Evolutionary conservation across 139 green algal genomes (phyloP).

Genomic region (Microglena sp.): DNA sequence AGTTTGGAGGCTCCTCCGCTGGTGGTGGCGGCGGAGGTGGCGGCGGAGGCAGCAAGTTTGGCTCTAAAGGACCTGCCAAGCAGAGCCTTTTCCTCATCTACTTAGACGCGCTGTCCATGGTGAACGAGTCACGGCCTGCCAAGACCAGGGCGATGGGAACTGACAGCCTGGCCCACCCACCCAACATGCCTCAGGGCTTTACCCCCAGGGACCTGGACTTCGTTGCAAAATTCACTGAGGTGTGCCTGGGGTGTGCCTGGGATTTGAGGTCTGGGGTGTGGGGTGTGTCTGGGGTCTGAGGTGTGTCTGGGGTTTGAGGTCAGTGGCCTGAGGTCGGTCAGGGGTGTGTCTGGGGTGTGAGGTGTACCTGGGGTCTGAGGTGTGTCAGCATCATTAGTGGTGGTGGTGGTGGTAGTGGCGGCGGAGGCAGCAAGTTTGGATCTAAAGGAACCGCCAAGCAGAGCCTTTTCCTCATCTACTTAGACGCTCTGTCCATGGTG

Average conservation of each 20-base stretch:
- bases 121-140: conserved; percentile 4
- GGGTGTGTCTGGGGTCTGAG: too few species aligned
- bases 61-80: neutral
- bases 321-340: too few species aligned
- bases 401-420: neutral
- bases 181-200: conserved; percentile 40
- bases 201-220: conserved; percentile 72
- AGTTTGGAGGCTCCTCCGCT: conserved; percentile 27
- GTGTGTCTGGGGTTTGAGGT: too few species aligned
- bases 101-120: conserved; percentile 79
- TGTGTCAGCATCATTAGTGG: too few species aligned
- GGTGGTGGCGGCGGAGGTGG: conserved; percentile 1
- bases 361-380: too few species aligned
- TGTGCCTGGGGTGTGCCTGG: too few species aligned
- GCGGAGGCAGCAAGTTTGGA: neutral
- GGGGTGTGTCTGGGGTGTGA: too few species aligned
- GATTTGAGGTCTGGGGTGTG: too few species aligned
- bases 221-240: conserved; percentile 63
- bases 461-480: conserved; percentile 79
- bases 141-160: too few species aligned
- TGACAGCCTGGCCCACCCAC: conserved; percentile 8
- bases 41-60: neutral
- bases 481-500: conserved; percentile 77
- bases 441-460: neutral
- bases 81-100: conserved; percentile 77